Conservation (phyloP, 805 yeast species). For the Tetrapisispora phaffii region DNA sequence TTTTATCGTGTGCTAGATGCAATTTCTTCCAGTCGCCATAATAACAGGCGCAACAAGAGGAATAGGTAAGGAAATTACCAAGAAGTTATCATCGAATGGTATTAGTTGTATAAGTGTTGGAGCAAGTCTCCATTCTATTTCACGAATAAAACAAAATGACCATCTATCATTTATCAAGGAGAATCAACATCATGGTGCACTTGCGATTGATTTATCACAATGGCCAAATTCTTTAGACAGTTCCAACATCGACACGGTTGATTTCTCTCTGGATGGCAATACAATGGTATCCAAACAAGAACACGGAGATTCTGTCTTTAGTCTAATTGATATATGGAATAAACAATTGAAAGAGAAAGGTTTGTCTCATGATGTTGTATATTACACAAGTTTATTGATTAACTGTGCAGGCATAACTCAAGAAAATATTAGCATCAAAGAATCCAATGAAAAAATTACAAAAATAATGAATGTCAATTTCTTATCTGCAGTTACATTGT, state of each 20-base stretch:
- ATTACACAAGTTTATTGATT: slow-evolving; percentile 4
- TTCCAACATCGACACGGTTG: slow-evolving; percentile 10
- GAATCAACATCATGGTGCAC: slow-evolving; percentile 18
- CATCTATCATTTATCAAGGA: slow-evolving; percentile 7
- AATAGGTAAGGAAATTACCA: slow-evolving; percentile 31
- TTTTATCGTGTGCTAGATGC: no score
- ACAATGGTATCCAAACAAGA: not conserved
- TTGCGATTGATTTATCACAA: slow-evolving; percentile 19
- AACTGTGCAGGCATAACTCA: slow-evolving; percentile 29
- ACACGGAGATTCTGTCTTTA: slow-evolving; percentile 4
- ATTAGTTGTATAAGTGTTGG: slow-evolving; percentile 22
- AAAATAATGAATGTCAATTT: slow-evolving; percentile 23
- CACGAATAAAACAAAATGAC: slow-evolving; percentile 1
- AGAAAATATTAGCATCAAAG: slow-evolving; percentile 15
- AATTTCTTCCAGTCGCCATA: slow-evolving; percentile 21
- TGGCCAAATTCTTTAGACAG: slow-evolving; percentile 24
- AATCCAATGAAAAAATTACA: slow-evolving; percentile 9
- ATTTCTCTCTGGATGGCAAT: slow-evolving; percentile 1
- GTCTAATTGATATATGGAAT: slow-evolving; percentile 7
- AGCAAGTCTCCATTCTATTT: slow-evolving; percentile 10
- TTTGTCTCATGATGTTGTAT: not conserved
- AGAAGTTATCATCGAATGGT: slow-evolving; percentile 21
- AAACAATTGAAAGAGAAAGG: not conserved
- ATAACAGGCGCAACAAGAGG: slow-evolving; percentile 39
- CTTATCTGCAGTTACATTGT: slow-evolving; percentile 18